Evolutionary conservation across 2,329 filamentous ascomycete genomes (phyloP), one percentile per base, ranked within the genome.

Genomic region (Xylaria sp.): DNA sequence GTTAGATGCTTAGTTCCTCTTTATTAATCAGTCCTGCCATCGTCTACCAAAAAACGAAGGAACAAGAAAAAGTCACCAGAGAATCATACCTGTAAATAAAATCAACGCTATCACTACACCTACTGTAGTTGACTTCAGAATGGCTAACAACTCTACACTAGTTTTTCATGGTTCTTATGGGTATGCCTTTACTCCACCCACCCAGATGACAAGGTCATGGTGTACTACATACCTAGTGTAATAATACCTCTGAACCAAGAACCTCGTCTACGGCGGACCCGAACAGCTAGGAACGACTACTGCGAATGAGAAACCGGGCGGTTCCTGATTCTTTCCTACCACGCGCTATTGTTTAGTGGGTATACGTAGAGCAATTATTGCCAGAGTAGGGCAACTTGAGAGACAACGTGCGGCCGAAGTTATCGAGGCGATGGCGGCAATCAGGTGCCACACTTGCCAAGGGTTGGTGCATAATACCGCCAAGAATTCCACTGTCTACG

Each of bases 381-480:
- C 31, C 7, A 38, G 38, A 20, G 44, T 7, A 42, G 22, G 36
- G 31, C 36, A 45, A 29, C 20, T 20, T 5, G 33, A 65, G 42
- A 55, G 31, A 50, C n/a, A n/a, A 50, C 15, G 25, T 50, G 27
- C 22, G 25, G n/a, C n/a, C n/a, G 38, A 44, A 53, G 45, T 13
- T 45, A 58, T 29, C 44, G 25, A 44, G 33, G n/a, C n/a, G n/a
- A 45, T 27, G 55, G 42, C n/a, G 61, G 47, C 47, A 44, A 50
- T 49, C 49, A 63, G 64, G 50, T 51, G 55, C 36, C 51, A 50
- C 17, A 27, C 44, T 49, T 61, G 56, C 51, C 61, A 61, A 64
- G 56, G 61, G 38, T n/a, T 61, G 50, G n/a, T 49, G 61, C 65
- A 67, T 67, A 31, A 57, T 47, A 27, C n/a, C 39, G 62, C 57